A percentile compares a stretch with the other conserved stretches of the same genome.
These are phyloP conservation scores for Aspergillus sp. DNA, from an alignment of 2,329 filamentous ascomycete genomes.

Conservation along the genomic window DNA sequence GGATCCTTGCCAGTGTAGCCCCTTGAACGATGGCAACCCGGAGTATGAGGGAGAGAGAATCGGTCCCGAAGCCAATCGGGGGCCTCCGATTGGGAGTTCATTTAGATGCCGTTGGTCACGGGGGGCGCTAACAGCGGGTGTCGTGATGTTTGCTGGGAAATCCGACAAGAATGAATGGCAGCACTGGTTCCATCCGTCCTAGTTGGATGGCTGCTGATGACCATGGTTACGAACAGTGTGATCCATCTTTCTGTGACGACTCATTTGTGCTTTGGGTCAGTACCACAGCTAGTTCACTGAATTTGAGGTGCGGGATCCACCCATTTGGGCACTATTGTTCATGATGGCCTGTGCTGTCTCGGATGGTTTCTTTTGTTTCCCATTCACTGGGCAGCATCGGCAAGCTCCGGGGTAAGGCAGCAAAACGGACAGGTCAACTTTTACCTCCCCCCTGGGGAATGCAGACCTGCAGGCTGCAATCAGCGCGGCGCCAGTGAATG, in stretches of 20 bases:
- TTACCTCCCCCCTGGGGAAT: not conserved
- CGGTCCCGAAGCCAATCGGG: not conserved
- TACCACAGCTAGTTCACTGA: not conserved
- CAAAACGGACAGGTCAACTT: conserved; percentile 5
- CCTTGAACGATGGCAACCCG: not conserved
- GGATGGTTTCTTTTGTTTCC: conserved; percentile 2
- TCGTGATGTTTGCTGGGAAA: not conserved
- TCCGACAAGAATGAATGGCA: not conserved
- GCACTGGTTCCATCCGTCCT: not conserved
- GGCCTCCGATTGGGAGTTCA: not conserved
- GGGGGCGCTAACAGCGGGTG: not conserved
- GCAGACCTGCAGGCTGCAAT: conserved; percentile 2
- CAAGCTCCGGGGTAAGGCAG: conserved; percentile 16
- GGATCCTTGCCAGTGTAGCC: not conserved
- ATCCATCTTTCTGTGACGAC: not conserved
- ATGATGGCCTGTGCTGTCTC: conserved; percentile 5
- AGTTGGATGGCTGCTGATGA: not conserved
- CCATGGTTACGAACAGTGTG: not conserved
- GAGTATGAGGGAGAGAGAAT: not conserved
- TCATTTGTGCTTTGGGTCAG: not conserved
- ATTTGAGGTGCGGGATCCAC: not conserved
- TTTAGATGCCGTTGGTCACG: not conserved
- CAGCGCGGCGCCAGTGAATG: not conserved
- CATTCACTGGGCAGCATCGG: conserved; percentile 16
- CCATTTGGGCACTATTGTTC: not conserved